Conservation (phyloP, 164 flowering plant species). For the Houttuynia cordata region DNA sequence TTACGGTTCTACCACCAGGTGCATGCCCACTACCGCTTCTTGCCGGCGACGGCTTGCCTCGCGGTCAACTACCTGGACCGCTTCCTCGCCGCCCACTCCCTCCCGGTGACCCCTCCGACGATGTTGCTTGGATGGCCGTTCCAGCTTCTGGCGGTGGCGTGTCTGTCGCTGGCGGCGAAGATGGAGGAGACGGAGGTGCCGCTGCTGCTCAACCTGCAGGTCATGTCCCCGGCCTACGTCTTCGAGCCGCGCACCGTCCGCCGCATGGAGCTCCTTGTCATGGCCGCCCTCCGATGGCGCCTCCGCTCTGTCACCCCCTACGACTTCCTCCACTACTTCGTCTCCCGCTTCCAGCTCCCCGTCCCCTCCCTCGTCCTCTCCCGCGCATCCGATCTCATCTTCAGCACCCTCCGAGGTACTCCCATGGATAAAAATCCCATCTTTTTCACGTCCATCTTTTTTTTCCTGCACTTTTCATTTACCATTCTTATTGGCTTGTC, state of each 20-base stretch:
- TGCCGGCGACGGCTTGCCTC: constrained; percentile 48
- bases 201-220: constrained; percentile 40
- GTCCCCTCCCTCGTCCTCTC: constrained; percentile 8
- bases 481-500: neutral
- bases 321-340: constrained; percentile 39
- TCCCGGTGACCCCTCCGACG: constrained; percentile 26
- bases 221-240: constrained; percentile 28
- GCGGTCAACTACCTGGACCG: constrained; percentile 63
- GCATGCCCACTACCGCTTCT: constrained; percentile 32
- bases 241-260: constrained; percentile 52
- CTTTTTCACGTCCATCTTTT: neutral
- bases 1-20: constrained; percentile 26
- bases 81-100: constrained; percentile 33
- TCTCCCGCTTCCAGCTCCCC: constrained; percentile 13
- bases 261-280: constrained; percentile 55
- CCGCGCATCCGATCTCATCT: constrained; percentile 35
- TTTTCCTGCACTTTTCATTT: neutral
- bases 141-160: constrained; percentile 61
- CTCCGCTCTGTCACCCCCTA: constrained; percentile 51
- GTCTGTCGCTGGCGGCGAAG: constrained; percentile 68
- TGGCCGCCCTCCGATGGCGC: constrained; percentile 50
- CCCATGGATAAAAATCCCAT: too few relatives aligned
- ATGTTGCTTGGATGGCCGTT: constrained; percentile 61
- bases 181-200: constrained; percentile 63
- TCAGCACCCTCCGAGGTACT: constrained; percentile 45